Base-by-base conservation (phyloP, 345 rosid species). In the Brassica juncea region DNA sequence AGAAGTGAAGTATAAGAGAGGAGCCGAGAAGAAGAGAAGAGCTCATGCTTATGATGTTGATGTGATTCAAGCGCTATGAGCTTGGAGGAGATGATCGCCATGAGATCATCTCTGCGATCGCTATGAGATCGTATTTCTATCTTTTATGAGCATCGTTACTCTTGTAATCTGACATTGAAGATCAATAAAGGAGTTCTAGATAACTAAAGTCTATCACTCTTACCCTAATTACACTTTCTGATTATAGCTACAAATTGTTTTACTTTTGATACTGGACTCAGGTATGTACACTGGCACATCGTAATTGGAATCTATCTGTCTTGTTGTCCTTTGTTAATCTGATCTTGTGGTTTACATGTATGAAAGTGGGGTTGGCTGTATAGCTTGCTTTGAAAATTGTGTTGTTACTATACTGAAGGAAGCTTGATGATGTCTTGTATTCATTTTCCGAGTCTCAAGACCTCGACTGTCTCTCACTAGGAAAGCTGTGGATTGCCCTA, bases 391-490 rank as follows among this genome's bases (percentile, higher is more conserved):
- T 72, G 21, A 57, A 39, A 25, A n/a, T 52, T 80, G 61, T 63
- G 35, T 65, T 80, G 58, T 63, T 74, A 4, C 37, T 58, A 60
- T 73, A 47, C 61, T 83, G 80, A 73, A 92, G 99, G 92, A 87
- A 85, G 79, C 81, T 94, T 82, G 99, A 92, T 81, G 92, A 86
- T 84, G 84, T 86, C 32, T 79, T 94, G 89, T 95, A 94, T 87
- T 84, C 92, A 80, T 90, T 92, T 87, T 97, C 97, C 59, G 97
- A 92, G 82, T 94, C 27, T 86, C 94, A 9, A 94, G n/a, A 12
- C 54, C 54, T 44, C 54, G 54, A 44, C 54, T 37, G 10, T 37
- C 35, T 32, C 35, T 39, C 47, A 39, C 47, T 39, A 9, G 4
- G 47, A 10, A 39, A 39, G 54, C 54, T 44, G 15, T 5, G 54